Evolutionary conservation across 352 stramenopile genomes (phyloP).

Genomic region (Globisporangium sylvaticum): DNA sequence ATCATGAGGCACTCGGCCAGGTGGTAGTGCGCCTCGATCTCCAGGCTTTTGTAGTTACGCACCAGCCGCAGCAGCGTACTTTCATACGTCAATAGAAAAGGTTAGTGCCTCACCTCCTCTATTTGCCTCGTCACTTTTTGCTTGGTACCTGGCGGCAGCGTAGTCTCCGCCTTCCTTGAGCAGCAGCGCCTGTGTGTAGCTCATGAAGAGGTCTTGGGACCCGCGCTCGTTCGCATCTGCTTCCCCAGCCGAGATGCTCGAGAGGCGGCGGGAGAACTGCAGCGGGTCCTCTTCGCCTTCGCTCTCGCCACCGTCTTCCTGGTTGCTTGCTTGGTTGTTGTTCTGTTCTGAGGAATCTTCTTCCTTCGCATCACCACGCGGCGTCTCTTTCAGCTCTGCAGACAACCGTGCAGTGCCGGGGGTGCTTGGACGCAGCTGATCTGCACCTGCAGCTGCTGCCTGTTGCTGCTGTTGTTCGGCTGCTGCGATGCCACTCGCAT

Average conservation of each 20-base stretch:
- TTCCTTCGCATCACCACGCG: background rate
- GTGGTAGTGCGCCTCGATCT: slow-evolving; percentile 33
- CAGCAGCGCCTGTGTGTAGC: slow-evolving; percentile 45
- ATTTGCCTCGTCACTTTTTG: too few relatives aligned
- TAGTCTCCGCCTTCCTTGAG: slow-evolving; percentile 32
- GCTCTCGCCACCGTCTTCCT: background rate
- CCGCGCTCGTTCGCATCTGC: background rate
- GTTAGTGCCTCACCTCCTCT: background rate
- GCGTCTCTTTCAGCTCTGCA: background rate
- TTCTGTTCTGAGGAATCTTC: background rate
- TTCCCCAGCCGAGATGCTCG: background rate
- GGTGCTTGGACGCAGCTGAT: background rate
- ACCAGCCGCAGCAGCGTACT: slow-evolving; percentile 28
- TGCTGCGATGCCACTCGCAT: background rate
- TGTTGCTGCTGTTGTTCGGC: background rate
- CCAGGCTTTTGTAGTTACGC: slow-evolving; percentile 17
- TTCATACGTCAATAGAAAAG: background rate
- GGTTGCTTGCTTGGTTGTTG: background rate
- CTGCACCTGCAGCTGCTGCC: background rate
- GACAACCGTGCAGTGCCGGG: background rate
- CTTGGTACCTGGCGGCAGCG: slow-evolving; percentile 32
- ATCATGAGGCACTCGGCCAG: slow-evolving; percentile 47
- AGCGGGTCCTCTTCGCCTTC: slow-evolving; percentile 21
- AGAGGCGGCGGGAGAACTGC: slow-evolving; percentile 26
- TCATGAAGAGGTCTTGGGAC: slow-evolving; percentile 22